Conservation (phyloP, 139 green algal genomes). For the Asterochloris erici region DNA sequence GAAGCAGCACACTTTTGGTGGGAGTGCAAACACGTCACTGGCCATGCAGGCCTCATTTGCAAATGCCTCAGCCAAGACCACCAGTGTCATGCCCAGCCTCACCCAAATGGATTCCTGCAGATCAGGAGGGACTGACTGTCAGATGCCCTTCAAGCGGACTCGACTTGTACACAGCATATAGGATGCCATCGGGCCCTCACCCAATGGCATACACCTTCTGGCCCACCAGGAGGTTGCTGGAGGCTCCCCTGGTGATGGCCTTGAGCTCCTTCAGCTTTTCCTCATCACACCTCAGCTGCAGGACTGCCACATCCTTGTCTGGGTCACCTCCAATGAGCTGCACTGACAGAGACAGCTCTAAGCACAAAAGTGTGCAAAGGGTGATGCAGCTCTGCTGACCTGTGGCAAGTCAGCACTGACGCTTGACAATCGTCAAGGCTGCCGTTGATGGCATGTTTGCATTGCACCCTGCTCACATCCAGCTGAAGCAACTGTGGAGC, state of each 20-base stretch:
- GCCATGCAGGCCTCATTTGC: neutral
- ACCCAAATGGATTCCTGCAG: conserved; percentile 67
- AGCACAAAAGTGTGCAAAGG: too few species aligned
- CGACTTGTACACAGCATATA: conserved; percentile 2
- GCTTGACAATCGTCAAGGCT: too few species aligned
- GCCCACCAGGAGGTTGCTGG: conserved; percentile 52
- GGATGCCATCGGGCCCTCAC: neutral
- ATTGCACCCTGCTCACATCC: too few species aligned
- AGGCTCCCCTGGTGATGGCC: conserved; percentile 42
- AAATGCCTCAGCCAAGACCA: neutral
- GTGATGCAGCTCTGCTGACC: too few species aligned
- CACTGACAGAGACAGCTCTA: too few species aligned
- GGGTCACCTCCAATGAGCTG: conserved; percentile 55
- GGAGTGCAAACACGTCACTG: conserved; percentile 26
- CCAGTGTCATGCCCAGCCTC: neutral
- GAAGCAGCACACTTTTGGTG: too few species aligned
- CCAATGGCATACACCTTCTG: conserved; percentile 60
- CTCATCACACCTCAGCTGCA: conserved; percentile 55
- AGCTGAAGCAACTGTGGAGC: too few species aligned
- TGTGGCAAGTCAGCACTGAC: too few species aligned
- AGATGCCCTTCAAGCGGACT: neutral
- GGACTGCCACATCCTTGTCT: conserved; percentile 75
- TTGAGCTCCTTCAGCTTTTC: conserved; percentile 41
- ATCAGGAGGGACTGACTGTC: conserved; percentile 9
- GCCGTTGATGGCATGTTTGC: too few species aligned